These are phyloP conservation scores for Saccharomyces cerevisiae DNA, from an alignment of 805 yeast species.

Conservation along the genomic window DNA sequence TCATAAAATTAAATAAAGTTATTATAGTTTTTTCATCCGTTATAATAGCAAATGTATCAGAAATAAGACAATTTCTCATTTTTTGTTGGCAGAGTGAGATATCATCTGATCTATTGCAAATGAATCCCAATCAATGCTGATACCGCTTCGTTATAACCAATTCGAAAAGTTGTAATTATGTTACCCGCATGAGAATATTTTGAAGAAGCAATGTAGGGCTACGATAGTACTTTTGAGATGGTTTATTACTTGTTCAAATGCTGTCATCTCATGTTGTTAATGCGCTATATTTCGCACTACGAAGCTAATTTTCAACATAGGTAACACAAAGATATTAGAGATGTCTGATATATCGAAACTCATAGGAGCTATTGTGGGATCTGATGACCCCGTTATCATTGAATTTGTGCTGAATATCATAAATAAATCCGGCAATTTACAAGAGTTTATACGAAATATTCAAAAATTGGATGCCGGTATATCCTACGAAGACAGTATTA, in stretches of 20 bases:
- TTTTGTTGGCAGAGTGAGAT: neutral
- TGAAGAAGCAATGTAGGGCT: neutral
- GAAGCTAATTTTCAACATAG: neutral
- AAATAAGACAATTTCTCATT: neutral
- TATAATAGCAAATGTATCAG: neutral
- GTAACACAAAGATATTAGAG: neutral
- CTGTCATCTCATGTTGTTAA: neutral
- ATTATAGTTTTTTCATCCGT: neutral
- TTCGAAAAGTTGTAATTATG: neutral
- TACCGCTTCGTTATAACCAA: neutral
- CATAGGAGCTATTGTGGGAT: slow-evolving; percentile 25
- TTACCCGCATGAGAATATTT: neutral
- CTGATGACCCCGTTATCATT: slow-evolving; percentile 38
- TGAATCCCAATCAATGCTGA: neutral
- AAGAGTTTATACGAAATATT: slow-evolving; percentile 33
- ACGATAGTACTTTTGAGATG: neutral
- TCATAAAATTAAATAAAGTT: neutral
- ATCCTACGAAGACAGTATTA: slow-evolving; percentile 7
- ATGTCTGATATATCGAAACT: neutral
- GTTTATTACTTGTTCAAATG: neutral
- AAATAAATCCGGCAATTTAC: slow-evolving; percentile 23
- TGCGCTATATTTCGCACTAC: neutral
- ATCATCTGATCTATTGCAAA: neutral
- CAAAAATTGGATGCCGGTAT: slow-evolving; percentile 39
- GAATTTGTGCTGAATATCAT: slow-evolving; percentile 39